Conservation (phyloP, 352 stramenopile species). For the Globisporangium parvum region DNA sequence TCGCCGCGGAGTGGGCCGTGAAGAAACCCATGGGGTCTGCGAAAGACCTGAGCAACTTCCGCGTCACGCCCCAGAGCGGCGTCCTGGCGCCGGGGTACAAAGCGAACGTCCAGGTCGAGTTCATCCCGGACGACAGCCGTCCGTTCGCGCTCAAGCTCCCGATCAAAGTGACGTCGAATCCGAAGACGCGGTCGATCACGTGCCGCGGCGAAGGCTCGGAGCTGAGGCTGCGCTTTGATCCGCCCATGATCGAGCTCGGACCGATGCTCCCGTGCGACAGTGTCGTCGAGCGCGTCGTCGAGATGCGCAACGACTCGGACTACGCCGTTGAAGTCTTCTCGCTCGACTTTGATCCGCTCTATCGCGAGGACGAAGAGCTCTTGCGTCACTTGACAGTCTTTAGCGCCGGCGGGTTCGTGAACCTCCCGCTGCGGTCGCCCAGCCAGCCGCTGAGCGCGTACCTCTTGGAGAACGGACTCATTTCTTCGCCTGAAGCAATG, state of each 20-base stretch:
- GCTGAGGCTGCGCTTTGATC: slow-evolving; percentile 75
- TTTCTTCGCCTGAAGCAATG: slow-evolving; percentile 11
- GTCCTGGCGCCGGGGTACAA: slow-evolving; percentile 67
- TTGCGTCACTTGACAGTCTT: slow-evolving; percentile 57
- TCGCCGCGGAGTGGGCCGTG: slow-evolving; percentile 88
- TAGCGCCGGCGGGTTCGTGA: slow-evolving; percentile 52
- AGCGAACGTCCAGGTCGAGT: slow-evolving; percentile 88
- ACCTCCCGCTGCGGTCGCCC: slow-evolving; percentile 65
- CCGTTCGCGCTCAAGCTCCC: slow-evolving; percentile 81
- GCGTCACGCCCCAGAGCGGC: slow-evolving; percentile 65
- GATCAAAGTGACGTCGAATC: slow-evolving; percentile 81
- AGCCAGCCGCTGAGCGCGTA: slow-evolving; percentile 60
- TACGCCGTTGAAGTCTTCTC: slow-evolving; percentile 90
- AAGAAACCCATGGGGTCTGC: slow-evolving; percentile 86
- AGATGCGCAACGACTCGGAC: slow-evolving; percentile 86
- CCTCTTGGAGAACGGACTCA: slow-evolving; percentile 35
- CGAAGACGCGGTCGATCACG: slow-evolving; percentile 69
- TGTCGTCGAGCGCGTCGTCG: slow-evolving; percentile 41
- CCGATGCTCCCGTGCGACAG: slow-evolving; percentile 79
- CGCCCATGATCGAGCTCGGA: slow-evolving; percentile 75
- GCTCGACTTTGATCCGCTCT: slow-evolving; percentile 82
- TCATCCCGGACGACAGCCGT: slow-evolving; percentile 77
- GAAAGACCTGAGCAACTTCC: slow-evolving; percentile 79
- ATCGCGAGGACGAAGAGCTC: slow-evolving; percentile 84
- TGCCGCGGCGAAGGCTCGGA: slow-evolving; percentile 78